Evolutionary conservation across 352 stramenopile species (phyloP).

Genomic region (Phytophthora megakarya): DNA sequence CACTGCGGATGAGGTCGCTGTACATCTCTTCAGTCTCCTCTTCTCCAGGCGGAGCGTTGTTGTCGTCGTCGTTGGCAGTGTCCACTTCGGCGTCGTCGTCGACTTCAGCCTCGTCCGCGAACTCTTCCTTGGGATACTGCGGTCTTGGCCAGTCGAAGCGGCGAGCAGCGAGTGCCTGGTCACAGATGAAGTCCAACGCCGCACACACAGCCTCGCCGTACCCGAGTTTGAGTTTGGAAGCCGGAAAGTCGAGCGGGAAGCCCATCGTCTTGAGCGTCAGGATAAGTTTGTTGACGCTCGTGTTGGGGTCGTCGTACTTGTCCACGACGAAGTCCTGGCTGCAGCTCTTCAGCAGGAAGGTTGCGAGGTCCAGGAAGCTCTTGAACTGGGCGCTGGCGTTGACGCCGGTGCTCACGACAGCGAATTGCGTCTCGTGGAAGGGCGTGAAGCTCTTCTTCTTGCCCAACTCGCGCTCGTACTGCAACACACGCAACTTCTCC

Average conservation of each 20-base stretch:
- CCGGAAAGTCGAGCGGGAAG: conserved; percentile 82
- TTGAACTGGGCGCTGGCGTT: conserved; percentile 84
- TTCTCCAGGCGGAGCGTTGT: conserved; percentile 44
- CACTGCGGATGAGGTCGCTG: conserved; percentile 50
- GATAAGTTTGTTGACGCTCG: conserved; percentile 89
- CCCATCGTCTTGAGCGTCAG: conserved; percentile 80
- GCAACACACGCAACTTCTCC: conserved; percentile 81
- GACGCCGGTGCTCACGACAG: conserved; percentile 39
- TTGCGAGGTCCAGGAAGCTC: conserved; percentile 73
- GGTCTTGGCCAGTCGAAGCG: conserved; percentile 74
- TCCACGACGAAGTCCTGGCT: conserved; percentile 83
- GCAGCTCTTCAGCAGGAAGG: conserved; percentile 76
- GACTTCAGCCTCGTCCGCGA: conserved; percentile 77
- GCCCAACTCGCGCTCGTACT: conserved; percentile 78
- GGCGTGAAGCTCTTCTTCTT: conserved; percentile 81
- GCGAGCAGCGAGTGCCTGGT: conserved; percentile 67
- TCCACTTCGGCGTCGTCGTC: conserved; percentile 74
- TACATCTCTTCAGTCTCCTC: conserved; percentile 71
- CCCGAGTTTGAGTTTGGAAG: conserved; percentile 77
- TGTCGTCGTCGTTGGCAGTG: conserved; percentile 50
- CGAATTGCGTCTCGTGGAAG: conserved; percentile 82
- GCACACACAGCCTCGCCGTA: conserved; percentile 79
- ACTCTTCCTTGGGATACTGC: conserved; percentile 82
- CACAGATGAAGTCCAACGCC: conserved; percentile 81
- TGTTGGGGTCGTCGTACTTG: conserved; percentile 90